Evolutionary conservation across 2,329 filamentous ascomycete species (phyloP), one percentile per base, ranked within the genome.

Genomic region (Canariomyces notabilis): DNA sequence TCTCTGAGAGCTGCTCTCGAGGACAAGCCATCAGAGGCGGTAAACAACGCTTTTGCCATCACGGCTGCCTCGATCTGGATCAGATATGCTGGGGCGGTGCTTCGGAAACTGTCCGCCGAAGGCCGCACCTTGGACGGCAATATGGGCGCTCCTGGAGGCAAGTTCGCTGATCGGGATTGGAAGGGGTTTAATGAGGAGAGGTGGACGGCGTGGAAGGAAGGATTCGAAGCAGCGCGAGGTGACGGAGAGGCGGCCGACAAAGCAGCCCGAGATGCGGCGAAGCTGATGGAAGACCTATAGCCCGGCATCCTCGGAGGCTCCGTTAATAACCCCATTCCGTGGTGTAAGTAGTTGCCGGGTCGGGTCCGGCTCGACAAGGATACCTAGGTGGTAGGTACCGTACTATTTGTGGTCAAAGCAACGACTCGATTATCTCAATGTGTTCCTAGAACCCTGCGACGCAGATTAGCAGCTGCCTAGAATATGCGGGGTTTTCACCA

Each of bases 1-100:
- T 46, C 51, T 2, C 34, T 64, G 40, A 52, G 62, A n/a, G 43
- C 42, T 2, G 60, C 59, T 2, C 57, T 63, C 15, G 62, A 64
- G 39, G 51, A 53, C 31, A 35, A 42, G 5, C 41, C 47, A 2
- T 5, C 20, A 1, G 18, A 32, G 6, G n/a, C 15, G 1, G 14
- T 7, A 3, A 29, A 42, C 2, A 46, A 57, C 3, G 29, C 53
- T 14, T 19, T 37, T 0, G 53, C 58, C 6, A 47, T 57, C 20
- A 53, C 36, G 5, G 49, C 57, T 16, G 57, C 61, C 2, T 53
- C 45, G 2, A 18, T 58, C 3, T 63, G 61, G 60, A 42, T 62
- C 29, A 23, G 34, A 11, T 51, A 54, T 47, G 48, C 54, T 4
- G 53, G 49, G 0, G 40, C 53, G 3, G 26, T 16, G 7, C 42